Base-by-base conservation (phyloP, 2,329 filamentous ascomycete species). In the Fusarium xyrophilum region DNA sequence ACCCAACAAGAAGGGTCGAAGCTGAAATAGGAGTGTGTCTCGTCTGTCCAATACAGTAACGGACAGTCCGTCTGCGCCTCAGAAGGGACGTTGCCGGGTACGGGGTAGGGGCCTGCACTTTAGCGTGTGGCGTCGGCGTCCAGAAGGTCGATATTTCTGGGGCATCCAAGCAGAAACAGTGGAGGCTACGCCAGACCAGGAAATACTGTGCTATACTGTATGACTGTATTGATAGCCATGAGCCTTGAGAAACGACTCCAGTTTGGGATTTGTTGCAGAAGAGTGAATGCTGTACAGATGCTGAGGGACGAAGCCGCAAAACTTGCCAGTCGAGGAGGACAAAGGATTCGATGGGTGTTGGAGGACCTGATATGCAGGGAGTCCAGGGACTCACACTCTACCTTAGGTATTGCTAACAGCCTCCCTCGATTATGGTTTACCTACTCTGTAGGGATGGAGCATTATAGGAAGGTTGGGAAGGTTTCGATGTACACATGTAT, bases 11-110 rank as follows among this genome's bases (percentile, higher is more conserved):
- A 72, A 50, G 57, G 57, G 53, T 65, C 61, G 62, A 48, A 60
- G 43, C 54, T 63, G 69, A 68, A 72, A 72, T 72, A 72, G 69
- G 69, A 72, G 69, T 70, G 69, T 70, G 69, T 51, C 44, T 46
- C 46, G 51, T 32, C 28, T 44, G 48, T 48, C 52, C 54, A 56
- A 56, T 55, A 48, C 51, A 53, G 57, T 62, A 63, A 44, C 38
- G 40, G 52, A 62, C 57, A 43, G 68, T 51, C 56, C n/a, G 62
- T 59, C 67, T 71, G 70, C 68, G 70, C 70, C 70, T 69, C 68
- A 65, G 30, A 68, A 67, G 61, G 58, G 65, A 65, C 61, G 67
- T 69, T 69, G 67, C 67, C 43, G 62, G 67, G 59, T 65, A 67
- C 33, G 63, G 63, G 64, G 63, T 63, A 67, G 64, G 65, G 60